Conservation (phyloP, 2,329 filamentous ascomycete species). For the Calonectria pteridis region DNA sequence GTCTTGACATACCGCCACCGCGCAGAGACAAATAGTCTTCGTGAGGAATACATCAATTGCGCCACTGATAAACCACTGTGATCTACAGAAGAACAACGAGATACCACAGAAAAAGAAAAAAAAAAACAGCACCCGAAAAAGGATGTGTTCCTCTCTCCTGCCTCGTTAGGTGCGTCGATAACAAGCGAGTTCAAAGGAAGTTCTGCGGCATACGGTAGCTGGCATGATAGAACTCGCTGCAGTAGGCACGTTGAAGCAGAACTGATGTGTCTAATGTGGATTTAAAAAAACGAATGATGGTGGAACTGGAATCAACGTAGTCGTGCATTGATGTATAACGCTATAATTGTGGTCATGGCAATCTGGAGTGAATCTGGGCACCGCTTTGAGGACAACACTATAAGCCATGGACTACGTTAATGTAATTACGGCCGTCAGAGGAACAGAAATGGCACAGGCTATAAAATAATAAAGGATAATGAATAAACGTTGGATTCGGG, state of each 20-base stretch:
- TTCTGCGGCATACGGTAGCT: neutral
- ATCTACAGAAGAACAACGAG: neutral
- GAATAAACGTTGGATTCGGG: neutral
- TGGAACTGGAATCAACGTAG: neutral
- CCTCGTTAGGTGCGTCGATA: neutral
- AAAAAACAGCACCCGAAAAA: neutral
- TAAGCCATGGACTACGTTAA: neutral
- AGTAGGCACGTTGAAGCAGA: neutral
- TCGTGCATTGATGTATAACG: neutral
- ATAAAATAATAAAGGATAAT: neutral
- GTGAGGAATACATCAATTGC: neutral
- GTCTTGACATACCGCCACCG: neutral
- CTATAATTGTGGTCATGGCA: neutral
- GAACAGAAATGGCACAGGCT: neutral
- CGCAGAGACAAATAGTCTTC: neutral
- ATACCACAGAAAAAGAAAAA: neutral
- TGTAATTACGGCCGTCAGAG: neutral
- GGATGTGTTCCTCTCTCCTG: neutral
- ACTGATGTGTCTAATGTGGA: neutral
- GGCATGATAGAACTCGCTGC: neutral
- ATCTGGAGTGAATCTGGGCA: neutral
- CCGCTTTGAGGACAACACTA: neutral
- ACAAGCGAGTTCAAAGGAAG: neutral
- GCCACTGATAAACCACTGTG: neutral
- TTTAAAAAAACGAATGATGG: neutral